phyloP scores from a whole-genome alignment of 2,329 filamentous ascomycete species.

The Cytospora schulzeri region DNA sequence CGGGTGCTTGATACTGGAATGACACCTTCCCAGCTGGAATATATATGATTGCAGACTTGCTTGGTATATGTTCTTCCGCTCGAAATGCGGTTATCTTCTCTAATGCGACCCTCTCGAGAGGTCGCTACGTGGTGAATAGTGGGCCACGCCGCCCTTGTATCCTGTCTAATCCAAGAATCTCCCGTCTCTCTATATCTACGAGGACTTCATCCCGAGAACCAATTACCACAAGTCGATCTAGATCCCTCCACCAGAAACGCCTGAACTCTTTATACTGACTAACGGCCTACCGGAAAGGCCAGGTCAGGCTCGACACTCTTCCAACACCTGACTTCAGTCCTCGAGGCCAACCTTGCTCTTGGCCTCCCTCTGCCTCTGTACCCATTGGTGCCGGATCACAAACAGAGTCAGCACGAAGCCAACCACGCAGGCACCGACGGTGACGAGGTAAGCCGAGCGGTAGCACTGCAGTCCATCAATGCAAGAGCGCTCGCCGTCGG shows the following conservation, averaged over 20 bases:
- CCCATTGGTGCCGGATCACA: conserved; percentile 64
- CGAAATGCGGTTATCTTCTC: background rate
- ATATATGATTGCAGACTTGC: background rate
- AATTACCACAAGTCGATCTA: background rate
- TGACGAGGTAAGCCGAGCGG: conserved; percentile 76
- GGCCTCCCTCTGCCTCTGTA: conserved; percentile 41
- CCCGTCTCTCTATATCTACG: background rate
- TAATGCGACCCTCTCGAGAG: background rate
- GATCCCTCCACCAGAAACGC: conserved; percentile 1
- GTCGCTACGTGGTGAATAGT: background rate
- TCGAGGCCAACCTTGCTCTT: conserved; percentile 40
- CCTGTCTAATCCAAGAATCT: background rate
- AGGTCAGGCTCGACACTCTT: background rate
- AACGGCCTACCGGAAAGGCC: background rate
- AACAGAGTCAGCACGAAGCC: conserved; percentile 72
- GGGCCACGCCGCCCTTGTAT: background rate
- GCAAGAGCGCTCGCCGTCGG: conserved; percentile 73
- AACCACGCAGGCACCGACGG: conserved; percentile 68
- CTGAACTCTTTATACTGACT: conserved; percentile 12
- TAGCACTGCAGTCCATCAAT: conserved; percentile 81
- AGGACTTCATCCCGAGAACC: background rate
- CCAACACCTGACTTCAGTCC: conserved; percentile 34
- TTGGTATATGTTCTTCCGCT: background rate
- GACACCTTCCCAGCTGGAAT: background rate
- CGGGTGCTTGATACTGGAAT: background rate